Evolutionary conservation across 2,329 filamentous ascomycete species (phyloP).

Genomic region (Nothomitra cinnamomea): DNA sequence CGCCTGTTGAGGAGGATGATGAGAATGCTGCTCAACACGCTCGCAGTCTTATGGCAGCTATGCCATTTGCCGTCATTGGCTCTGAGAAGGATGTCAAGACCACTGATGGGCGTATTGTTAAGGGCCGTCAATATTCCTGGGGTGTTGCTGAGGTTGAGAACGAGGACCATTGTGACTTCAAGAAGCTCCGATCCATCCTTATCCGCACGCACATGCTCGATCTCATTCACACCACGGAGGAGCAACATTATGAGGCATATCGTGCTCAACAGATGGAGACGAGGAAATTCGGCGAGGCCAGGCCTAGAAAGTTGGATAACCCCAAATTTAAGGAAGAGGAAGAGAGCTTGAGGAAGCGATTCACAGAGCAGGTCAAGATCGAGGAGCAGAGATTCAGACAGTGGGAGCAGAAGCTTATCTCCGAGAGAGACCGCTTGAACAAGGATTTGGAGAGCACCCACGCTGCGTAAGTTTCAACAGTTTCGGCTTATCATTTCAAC

Average conservation of each 20-base stretch:
- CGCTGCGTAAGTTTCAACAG: constrained; percentile 38
- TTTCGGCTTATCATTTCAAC: not conserved
- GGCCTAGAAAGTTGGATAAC: constrained; percentile 96
- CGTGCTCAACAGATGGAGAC: constrained; percentile 99
- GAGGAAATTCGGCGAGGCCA: constrained; percentile 94
- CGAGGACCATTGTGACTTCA: constrained; percentile 99
- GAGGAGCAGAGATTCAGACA: constrained; percentile 98
- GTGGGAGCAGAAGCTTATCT: constrained; percentile 99
- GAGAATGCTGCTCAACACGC: constrained; percentile 92
- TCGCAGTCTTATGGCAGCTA: constrained; percentile 82
- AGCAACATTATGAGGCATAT: constrained; percentile 98
- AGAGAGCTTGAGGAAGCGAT: constrained; percentile 93
- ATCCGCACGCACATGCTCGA: constrained; percentile 99
- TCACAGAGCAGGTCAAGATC: constrained; percentile 99
- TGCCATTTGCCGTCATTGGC: constrained; percentile 97
- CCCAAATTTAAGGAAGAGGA: constrained; percentile 99
- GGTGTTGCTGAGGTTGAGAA: constrained; percentile 99
- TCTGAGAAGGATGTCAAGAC: constrained; percentile 99
- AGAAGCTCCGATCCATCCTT: constrained; percentile 97
- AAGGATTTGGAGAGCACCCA: constrained; percentile 98
- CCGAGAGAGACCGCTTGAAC: constrained; percentile 96
- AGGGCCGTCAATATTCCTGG: constrained; percentile 98
- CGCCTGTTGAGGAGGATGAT: constrained; percentile 94
- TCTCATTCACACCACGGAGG: constrained; percentile 97
- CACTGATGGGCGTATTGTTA: constrained; percentile 86